phyloP scores from a whole-genome alignment of 805 yeast genomes.

The Yamadazyma endophytica region DNA sequence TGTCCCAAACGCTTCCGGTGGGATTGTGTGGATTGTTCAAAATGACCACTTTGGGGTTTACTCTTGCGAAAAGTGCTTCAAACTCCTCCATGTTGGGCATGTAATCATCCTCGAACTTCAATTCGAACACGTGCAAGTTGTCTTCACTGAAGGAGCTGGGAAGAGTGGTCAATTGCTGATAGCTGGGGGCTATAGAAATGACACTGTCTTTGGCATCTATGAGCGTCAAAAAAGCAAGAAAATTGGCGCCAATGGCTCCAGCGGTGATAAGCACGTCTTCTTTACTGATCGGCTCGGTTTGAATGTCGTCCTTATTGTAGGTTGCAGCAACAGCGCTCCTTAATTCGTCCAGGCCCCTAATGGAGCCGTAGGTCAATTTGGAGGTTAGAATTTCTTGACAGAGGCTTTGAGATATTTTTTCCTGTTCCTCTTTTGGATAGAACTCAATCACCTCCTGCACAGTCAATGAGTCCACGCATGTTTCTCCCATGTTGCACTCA shows the following conservation, averaged over 20 bases:
- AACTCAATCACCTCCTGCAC: conserved; percentile 33
- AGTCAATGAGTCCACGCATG: conserved; percentile 46
- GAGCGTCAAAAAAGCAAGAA: conserved; percentile 40
- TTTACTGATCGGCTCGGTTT: conserved; percentile 40
- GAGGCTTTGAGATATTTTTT: conserved; percentile 9
- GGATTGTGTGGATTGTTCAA: conserved; percentile 50
- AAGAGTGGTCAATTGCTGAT: conserved; percentile 47
- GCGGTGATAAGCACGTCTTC: conserved; percentile 49
- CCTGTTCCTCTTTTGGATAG: conserved; percentile 3
- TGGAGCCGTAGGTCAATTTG: conserved; percentile 43
- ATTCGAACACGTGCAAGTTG: conserved; percentile 29
- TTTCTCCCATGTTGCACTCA: conserved; percentile 45
- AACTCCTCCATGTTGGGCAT: conserved; percentile 34
- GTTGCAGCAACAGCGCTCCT: conserved; percentile 31
- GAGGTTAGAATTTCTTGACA: conserved; percentile 15
- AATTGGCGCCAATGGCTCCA: conserved; percentile 57
- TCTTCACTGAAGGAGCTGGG: conserved; percentile 40
- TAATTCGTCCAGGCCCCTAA: conserved; percentile 41
- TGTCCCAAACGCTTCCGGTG: conserved; percentile 39
- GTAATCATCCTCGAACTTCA: conserved; percentile 30
- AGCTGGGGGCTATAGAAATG: conserved; percentile 45
- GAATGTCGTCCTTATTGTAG: conserved; percentile 21
- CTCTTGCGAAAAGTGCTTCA: conserved; percentile 21
- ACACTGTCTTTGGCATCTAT: conserved; percentile 45
- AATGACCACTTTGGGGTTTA: conserved; percentile 38